phyloP scores from a whole-genome alignment of 1,139 yeast species.

The Taiozyma sp. region DNA sequence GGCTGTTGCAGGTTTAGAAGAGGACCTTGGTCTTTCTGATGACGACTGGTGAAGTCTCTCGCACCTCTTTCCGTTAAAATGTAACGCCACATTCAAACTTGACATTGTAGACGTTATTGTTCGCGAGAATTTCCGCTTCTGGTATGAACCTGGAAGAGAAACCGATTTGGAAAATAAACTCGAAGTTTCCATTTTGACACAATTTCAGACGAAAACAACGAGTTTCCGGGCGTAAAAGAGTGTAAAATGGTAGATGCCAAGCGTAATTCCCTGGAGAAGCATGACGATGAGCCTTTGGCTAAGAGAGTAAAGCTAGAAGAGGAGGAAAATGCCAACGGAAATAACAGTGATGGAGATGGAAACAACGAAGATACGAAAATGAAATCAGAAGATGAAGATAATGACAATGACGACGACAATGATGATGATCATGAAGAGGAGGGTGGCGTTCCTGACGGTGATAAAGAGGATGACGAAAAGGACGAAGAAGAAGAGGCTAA shows the following conservation, averaged over 20 bases:
- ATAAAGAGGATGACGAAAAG: constrained; percentile 22
- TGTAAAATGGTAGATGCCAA: constrained; percentile 20
- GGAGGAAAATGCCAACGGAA: constrained; percentile 21
- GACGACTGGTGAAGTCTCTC: constrained; percentile 17
- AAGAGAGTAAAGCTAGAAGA: constrained; percentile 28
- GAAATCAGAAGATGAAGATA: constrained; percentile 23
- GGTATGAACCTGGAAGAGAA: not conserved
- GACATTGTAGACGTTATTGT: too few species aligned
- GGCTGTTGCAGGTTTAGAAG: constrained; percentile 40
- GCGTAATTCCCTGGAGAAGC: constrained; percentile 23
- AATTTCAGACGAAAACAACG: not conserved
- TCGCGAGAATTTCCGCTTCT: not conserved
- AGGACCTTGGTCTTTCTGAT: constrained; percentile 37
- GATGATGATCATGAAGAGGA: constrained; percentile 16
- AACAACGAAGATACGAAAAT: constrained; percentile 25
- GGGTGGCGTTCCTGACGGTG: constrained; percentile 22
- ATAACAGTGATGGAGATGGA: constrained; percentile 18
- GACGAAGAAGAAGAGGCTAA: constrained; percentile 34
- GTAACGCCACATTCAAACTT: too few species aligned
- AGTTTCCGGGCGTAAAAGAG: not conserved
- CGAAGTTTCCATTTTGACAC: not conserved
- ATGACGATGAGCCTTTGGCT: constrained; percentile 34
- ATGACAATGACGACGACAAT: constrained; percentile 21
- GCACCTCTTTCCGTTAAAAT: too few species aligned
- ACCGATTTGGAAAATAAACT: not conserved